phyloP scores from a whole-genome alignment of 1,284 basidiomycete species.

The Garcileccinum viscosum region DNA sequence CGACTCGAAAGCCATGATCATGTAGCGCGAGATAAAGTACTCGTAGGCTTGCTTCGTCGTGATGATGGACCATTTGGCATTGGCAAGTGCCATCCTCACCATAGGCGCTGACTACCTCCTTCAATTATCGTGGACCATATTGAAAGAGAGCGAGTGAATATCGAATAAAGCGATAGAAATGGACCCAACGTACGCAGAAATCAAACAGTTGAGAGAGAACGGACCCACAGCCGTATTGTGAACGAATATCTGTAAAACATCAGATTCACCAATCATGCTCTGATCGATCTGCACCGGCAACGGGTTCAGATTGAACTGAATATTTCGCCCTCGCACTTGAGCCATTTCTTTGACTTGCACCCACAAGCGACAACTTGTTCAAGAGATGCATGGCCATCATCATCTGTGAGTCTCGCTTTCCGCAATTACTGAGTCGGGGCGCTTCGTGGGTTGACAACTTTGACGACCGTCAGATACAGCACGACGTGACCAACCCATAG shows the following conservation, averaged over 20 bases:
- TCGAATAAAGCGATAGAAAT: not conserved
- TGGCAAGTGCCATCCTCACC: constrained; percentile 91
- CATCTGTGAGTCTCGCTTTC: constrained; percentile 98
- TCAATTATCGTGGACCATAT: constrained; percentile 93
- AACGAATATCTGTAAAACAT: constrained; percentile 98
- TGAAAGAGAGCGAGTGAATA: constrained; percentile 34
- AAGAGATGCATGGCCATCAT: constrained; percentile 96
- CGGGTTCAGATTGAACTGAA: constrained; percentile 98
- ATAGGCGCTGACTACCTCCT: constrained; percentile 92
- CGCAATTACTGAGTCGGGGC: constrained; percentile 94
- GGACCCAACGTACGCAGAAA: constrained; percentile 77
- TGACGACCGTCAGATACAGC: constrained; percentile 95
- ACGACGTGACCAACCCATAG: constrained; percentile 97
- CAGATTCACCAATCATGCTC: constrained; percentile 98
- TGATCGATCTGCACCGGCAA: constrained; percentile 98
- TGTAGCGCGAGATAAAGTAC: constrained; percentile 96
- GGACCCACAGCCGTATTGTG: constrained; percentile 93
- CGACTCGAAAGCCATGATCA: constrained; percentile 97
- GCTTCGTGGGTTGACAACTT: constrained; percentile 97
- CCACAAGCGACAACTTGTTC: constrained; percentile 65
- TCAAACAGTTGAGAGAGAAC: constrained; percentile 84
- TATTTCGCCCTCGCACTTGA: not conserved
- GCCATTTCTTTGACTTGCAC: not conserved
- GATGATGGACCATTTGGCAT: constrained; percentile 91
- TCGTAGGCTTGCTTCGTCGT: constrained; percentile 99